These are phyloP conservation scores for Exobasidium rhododendri DNA, from an alignment of 1,284 basidiomycete genomes.

Conservation along the genomic window DNA sequence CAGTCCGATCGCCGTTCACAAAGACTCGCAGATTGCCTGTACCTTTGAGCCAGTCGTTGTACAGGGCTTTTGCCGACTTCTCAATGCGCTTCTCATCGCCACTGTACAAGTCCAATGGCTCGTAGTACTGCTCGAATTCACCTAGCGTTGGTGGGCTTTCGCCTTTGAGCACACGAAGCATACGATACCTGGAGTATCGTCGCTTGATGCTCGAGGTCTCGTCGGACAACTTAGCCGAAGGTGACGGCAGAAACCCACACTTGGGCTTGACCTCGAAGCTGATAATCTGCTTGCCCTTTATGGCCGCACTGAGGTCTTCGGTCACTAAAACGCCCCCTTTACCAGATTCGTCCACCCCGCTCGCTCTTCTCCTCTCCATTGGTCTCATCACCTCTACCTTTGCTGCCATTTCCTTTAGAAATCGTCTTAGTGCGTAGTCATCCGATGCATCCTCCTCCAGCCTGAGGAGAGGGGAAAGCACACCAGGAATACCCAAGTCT, in stretches of 20 bases:
- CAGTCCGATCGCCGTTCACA: background rate
- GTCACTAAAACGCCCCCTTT: background rate
- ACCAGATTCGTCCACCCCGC: background rate
- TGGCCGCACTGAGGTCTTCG: constrained; percentile 2
- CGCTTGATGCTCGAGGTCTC: background rate
- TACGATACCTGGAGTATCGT: background rate
- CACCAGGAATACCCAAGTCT: background rate
- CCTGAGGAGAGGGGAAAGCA: background rate
- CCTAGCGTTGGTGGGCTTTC: background rate
- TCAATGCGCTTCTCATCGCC: background rate
- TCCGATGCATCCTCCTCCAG: background rate
- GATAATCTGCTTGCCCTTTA: background rate
- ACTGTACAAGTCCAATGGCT: constrained; percentile 10
- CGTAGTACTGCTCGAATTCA: background rate
- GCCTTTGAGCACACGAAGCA: background rate
- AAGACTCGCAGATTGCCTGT: constrained; percentile 6
- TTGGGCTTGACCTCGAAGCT: constrained; percentile 11
- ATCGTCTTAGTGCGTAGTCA: background rate
- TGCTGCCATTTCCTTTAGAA: background rate
- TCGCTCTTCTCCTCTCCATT: background rate
- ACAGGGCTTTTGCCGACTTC: background rate
- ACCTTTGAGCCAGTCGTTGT: background rate
- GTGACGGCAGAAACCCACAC: background rate
- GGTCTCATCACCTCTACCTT: constrained; percentile 6
- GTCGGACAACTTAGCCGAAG: background rate